phyloP scores from a whole-genome alignment of 495 filamentous ascomycete species.

The Aspergillus panamensis region DNA sequence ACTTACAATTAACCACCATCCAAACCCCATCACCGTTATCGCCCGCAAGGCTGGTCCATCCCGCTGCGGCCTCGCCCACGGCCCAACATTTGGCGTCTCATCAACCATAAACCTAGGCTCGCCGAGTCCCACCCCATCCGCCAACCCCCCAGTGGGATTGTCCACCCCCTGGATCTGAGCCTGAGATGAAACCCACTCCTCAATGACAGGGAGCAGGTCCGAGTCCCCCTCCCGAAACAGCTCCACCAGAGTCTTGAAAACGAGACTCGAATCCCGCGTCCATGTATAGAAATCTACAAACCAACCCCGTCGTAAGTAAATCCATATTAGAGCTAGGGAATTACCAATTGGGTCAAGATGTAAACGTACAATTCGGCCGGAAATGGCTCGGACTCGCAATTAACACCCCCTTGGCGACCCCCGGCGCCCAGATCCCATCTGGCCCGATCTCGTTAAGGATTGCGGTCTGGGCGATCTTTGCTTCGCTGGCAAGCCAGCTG shows the following conservation, averaged over 20 bases:
- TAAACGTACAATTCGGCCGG: constrained; percentile 56
- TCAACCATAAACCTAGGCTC: constrained; percentile 54
- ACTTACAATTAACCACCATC: constrained; percentile 34
- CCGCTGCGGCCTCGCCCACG: constrained; percentile 68
- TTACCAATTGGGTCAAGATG: not conserved
- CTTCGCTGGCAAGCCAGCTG: constrained; percentile 12
- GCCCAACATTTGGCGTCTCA: constrained; percentile 55
- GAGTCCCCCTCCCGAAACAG: constrained; percentile 54
- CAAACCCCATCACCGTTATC: constrained; percentile 51
- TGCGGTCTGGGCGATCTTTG: constrained; percentile 7
- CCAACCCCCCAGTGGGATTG: constrained; percentile 56
- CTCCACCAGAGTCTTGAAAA: constrained; percentile 59
- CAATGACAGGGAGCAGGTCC: constrained; percentile 50
- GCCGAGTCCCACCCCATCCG: constrained; percentile 41
- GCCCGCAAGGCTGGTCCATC: constrained; percentile 70
- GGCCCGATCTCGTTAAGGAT: constrained; percentile 18
- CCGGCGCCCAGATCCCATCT: constrained; percentile 12
- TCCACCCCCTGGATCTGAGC: constrained; percentile 58
- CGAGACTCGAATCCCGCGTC: constrained; percentile 68
- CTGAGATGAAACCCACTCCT: constrained; percentile 54
- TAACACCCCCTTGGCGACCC: constrained; percentile 51
- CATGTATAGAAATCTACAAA: constrained; percentile 55
- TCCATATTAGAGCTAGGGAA: not conserved
- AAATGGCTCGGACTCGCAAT: constrained; percentile 59
- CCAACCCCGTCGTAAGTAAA: not conserved